Conservation (phyloP, 2,329 filamentous ascomycete species). For the Claviceps arundinis region DNA sequence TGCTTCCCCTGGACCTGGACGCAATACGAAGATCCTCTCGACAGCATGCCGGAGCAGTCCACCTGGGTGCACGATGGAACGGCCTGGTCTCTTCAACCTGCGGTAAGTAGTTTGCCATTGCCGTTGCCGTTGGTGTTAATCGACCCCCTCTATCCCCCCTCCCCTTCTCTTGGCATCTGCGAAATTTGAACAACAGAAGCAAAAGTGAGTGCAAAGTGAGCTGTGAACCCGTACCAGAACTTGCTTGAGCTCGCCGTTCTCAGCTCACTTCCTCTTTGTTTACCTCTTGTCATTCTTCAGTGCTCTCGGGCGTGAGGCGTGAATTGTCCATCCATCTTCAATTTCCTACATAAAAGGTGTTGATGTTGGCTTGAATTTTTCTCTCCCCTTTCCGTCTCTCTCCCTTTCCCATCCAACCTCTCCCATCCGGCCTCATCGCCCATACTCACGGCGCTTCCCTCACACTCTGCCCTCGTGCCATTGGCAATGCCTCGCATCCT, state of each 20-base stretch:
- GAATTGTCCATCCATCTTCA: not conserved
- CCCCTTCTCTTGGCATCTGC: no score
- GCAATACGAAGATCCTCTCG: conserved; percentile 30
- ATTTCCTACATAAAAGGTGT: not conserved
- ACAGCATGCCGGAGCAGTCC: conserved; percentile 25
- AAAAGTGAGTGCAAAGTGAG: conserved; percentile 6
- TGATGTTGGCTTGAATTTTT: not conserved
- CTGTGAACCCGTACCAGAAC: not conserved
- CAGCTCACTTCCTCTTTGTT: not conserved
- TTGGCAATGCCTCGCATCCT: conserved; percentile 1
- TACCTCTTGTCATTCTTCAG: not conserved
- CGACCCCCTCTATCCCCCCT: no score
- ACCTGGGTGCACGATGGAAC: conserved; percentile 27
- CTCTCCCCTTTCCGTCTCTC: not conserved
- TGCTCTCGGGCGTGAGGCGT: not conserved
- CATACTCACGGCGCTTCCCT: not conserved
- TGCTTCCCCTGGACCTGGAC: conserved; percentile 38
- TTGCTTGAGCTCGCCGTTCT: not conserved
- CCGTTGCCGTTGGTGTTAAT: no score
- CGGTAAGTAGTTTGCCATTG: conserved; percentile 20
- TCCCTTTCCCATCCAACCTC: not conserved
- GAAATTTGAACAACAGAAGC: no score
- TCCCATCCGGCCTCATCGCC: not conserved
- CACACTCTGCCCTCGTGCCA: not conserved
- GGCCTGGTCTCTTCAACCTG: conserved; percentile 23